These are phyloP conservation scores for Symbiodinium natans DNA, from an alignment of 73 alveolate genomes.

Conservation along the genomic window DNA sequence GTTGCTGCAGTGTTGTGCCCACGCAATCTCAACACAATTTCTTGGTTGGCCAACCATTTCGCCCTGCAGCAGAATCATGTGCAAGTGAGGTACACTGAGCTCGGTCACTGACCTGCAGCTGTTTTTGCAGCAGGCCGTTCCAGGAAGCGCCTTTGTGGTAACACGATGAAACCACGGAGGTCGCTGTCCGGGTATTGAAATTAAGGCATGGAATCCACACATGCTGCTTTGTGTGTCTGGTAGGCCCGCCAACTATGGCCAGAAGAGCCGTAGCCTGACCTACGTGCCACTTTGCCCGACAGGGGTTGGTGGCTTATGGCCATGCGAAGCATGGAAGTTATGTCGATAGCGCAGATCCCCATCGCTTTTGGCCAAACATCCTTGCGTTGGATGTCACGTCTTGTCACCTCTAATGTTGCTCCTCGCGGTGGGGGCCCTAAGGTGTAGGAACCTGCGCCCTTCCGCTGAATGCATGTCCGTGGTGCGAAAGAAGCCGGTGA, in stretches of 20 bases:
- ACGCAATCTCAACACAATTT: too few species aligned
- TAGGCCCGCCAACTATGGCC: neutral
- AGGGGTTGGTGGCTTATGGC: neutral
- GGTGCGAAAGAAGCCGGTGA: neutral
- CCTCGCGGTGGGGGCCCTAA: too few species aligned
- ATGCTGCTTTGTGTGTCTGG: neutral
- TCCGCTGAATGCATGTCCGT: neutral
- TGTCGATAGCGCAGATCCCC: neutral
- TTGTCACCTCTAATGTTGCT: too few species aligned
- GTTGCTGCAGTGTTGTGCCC: too few species aligned
- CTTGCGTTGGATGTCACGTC: too few species aligned
- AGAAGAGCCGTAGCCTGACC: slow-evolving; percentile 11
- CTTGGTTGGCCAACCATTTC: too few species aligned
- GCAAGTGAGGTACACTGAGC: slow-evolving; percentile 71
- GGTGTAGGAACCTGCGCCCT: too few species aligned
- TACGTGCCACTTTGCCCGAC: neutral
- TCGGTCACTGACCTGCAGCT: slow-evolving; percentile 47
- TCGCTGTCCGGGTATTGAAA: neutral
- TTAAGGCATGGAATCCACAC: too few species aligned
- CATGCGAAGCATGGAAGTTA: slow-evolving; percentile 1
- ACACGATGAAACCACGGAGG: neutral
- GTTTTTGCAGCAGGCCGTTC: neutral
- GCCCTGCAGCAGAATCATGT: too few species aligned
- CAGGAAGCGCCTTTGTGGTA: neutral
- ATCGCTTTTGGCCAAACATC: neutral